Evolutionary conservation across 2,329 filamentous ascomycete species (phyloP), one percentile per base, ranked within the genome.

Genomic region (Fonsecaea monophora): DNA sequence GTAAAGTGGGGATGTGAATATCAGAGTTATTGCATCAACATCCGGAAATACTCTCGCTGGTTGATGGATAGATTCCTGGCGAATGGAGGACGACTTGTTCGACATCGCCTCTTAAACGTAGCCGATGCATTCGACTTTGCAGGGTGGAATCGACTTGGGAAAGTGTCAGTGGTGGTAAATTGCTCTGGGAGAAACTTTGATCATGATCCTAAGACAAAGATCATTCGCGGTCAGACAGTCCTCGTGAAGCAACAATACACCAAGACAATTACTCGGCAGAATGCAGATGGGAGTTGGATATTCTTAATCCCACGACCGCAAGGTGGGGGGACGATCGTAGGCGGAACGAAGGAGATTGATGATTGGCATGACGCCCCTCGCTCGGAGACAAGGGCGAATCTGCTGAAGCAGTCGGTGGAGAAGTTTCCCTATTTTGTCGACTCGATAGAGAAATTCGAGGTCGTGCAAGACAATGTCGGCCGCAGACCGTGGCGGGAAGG

Each of bases 291-390:
- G 0, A 83, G 80, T 8, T 89, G 87, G 86, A 82, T 83, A 0
- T 90, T 90, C 69, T 83, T 83, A 54, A 85, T 90, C 5, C 87
- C 88, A 0, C 82, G 89, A 2, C 84, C 83, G 8, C 84, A 87
- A 32, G 80, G 85, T 38, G 88, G 88, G 2, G 88, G 88, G 2
- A 90, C 88, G 0, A 80, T 90, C 45, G 84, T 90, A 21, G 89
- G 88, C 4, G 88, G 88, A 0, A 90, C 87, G 9, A 90, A 89
- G 74, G 84, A 90, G 73, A 81, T 82, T 0, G 77, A 84, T 63
- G 80, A 89, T 74, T 88, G 85, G 84, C 80, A 84, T 55, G 74
- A 81, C 0, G 77, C 80, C 18, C 83, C 86, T 1, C 84, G 81
- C 0, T 65, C 70, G 1, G 81, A 82, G 55, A 82, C 83, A 0